A percentile compares a stretch with the other conserved stretches of the same genome.
Conservation (phyloP, 495 filamentous ascomycete species). For the Penicillium cosmopolitanum region DNA sequence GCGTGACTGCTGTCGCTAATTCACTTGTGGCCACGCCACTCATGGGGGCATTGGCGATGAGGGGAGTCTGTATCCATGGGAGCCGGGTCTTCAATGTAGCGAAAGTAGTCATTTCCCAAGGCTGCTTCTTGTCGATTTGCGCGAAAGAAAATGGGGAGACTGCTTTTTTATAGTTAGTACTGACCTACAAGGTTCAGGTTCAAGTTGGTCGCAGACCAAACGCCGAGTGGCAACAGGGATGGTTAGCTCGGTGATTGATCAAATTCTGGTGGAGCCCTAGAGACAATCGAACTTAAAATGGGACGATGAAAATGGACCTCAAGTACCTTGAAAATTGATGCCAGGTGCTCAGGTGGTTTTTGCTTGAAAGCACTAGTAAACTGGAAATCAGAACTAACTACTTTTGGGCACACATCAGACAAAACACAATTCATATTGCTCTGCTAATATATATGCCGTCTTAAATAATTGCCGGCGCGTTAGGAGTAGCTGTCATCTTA, state of each 20-base stretch:
- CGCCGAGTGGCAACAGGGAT: conserved; percentile 3
- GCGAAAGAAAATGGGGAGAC: not conserved
- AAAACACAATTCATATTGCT: not conserved
- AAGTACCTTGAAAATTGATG: too few species aligned
- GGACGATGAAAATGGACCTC: too few species aligned
- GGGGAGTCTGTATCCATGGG: conserved; percentile 19
- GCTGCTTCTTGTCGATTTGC: not conserved
- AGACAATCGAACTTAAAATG: not conserved
- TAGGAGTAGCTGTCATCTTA: conserved; percentile 19
- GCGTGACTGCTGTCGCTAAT: conserved; percentile 13
- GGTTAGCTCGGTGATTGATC: not conserved
- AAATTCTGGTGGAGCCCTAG: not conserved
- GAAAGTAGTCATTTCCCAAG: conserved; percentile 1
- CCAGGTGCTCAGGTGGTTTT: too few species aligned
- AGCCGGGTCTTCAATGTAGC: conserved; percentile 6
- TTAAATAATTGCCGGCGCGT: conserved; percentile 8
- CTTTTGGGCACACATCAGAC: too few species aligned
- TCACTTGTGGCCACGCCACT: conserved; percentile 15
- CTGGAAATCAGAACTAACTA: too few species aligned
- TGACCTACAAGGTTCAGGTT: too few species aligned
- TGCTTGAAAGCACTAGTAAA: too few species aligned
- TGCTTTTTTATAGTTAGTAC: not conserved
- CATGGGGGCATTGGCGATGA: conserved; percentile 21
- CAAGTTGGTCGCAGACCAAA: not conserved
- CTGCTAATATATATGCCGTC: not conserved